Base-by-base conservation (phyloP, 805 yeast genomes). In the Wickerhamomyces rabaulensis region DNA sequence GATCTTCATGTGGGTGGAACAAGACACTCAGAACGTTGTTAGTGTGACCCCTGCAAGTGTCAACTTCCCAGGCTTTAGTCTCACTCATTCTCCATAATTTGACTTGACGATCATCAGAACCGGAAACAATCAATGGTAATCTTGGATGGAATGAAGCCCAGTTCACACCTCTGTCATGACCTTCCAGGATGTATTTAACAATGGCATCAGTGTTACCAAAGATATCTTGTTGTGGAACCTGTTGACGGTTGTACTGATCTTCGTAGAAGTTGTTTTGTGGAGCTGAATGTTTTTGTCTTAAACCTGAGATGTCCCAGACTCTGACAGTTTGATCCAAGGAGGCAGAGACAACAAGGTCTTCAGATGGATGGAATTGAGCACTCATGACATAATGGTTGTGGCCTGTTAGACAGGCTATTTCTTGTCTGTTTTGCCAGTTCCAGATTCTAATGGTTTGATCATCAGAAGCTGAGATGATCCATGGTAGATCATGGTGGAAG, bases 391-490 rank as follows among this genome's bases (percentile, higher is more conserved):
- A 94, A 71, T 94, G 99, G 69, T 89, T 91, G 68, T 94, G 99
- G 52, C 99, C 99, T 8, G 99, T 92, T 56, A 94, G 72, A 61
- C 97, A 89, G 9, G 98, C 98, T 61, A 94, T 86, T 61, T 94
- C 98, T 65, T 90, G 92, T 58, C 99, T 82, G 66, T 91, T 91
- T 73, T 95, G 99, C 99, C 99, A 94, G 71, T 94, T 95, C 99
- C 99, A 94, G 55, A 94, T 92, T 65, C 99, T 79, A 54, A 95
- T 90, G 27, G 99, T 94, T 70, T 94, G 99, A 73, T 94, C 99
- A 68, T 94, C 99, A 40, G 97, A 88, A 51, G 94, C 83, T 22
- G 97, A 85, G 50, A 94, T 80, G 62, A 94, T 87, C 99, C 99
- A 94, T 9, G 99, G 99, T 64, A 94, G 75, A 65, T 90, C 97